A percentile compares a stretch with the other conserved stretches of the same genome.
Conservation (phyloP, 345 rosid species). For the Bruguiera parviflora region DNA sequence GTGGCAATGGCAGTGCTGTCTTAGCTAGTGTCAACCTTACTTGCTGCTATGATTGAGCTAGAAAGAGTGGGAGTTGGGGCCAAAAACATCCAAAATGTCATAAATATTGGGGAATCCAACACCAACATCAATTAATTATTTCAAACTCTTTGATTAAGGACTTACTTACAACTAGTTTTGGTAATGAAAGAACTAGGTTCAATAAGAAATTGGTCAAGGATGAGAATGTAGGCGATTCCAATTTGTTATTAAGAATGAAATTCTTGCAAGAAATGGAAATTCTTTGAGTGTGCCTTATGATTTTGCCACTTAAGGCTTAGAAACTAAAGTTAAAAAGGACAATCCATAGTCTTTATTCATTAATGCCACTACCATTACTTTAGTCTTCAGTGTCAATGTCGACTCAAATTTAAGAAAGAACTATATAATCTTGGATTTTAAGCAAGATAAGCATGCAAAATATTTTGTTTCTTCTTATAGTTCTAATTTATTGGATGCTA, state of each 20-base stretch:
- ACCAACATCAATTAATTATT: constrained; percentile 33
- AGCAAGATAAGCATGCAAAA: constrained; percentile 12
- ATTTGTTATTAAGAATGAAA: constrained; percentile 21
- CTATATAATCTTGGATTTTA: constrained; percentile 4
- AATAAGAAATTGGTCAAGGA: constrained; percentile 24
- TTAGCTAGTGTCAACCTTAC: constrained; percentile 67
- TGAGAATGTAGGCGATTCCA: constrained; percentile 31
- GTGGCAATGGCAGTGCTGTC: constrained; percentile 89
- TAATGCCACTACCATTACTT: constrained; percentile 1
- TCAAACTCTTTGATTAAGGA: constrained; percentile 34
- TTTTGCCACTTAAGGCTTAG: constrained; percentile 20
- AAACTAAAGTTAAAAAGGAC: constrained; percentile 23
- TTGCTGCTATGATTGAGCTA: constrained; percentile 80
- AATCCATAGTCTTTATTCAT: not conserved
- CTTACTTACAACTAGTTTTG: constrained; percentile 18
- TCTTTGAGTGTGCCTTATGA: constrained; percentile 8
- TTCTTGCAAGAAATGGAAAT: not conserved
- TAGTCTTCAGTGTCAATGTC: constrained; percentile 15
- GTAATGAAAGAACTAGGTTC: constrained; percentile 20
- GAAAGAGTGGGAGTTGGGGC: constrained; percentile 44
- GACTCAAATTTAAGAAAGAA: constrained; percentile 11
- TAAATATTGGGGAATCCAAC: constrained; percentile 30
- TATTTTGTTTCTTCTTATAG: constrained; percentile 20
- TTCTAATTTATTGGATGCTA: constrained; percentile 18
- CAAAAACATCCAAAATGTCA: constrained; percentile 28